Conservation (phyloP, 306 rosid species). For the Casuarina equisetifolia region DNA sequence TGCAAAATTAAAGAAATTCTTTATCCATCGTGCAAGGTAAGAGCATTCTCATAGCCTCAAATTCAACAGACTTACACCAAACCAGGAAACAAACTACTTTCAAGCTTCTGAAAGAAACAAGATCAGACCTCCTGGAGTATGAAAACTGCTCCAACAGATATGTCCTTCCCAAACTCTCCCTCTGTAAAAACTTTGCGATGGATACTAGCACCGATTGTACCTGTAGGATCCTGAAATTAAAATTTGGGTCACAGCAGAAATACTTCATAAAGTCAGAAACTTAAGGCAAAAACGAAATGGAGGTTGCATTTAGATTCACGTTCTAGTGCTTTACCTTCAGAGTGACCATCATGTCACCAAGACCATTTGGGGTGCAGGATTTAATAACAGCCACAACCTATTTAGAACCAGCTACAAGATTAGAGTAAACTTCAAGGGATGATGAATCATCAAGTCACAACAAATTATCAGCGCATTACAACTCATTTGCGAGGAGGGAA, state of each 20-base stretch:
- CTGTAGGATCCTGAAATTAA: conserved; percentile 76
- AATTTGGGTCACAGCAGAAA: conserved; percentile 1
- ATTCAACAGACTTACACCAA: background rate
- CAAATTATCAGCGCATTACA: background rate
- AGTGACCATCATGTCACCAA: conserved; percentile 67
- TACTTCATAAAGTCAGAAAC: background rate
- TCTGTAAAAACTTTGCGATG: conserved; percentile 58
- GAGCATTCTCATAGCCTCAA: background rate
- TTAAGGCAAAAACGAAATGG: background rate
- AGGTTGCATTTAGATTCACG: background rate
- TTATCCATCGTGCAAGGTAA: conserved; percentile 11
- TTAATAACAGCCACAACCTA: conserved; percentile 64
- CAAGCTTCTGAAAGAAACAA: background rate
- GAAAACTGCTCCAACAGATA: conserved; percentile 67
- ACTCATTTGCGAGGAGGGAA: background rate
- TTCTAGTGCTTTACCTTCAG: conserved; percentile 53
- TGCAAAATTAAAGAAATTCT: background rate
- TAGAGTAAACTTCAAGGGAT: background rate
- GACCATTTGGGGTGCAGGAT: conserved; percentile 69
- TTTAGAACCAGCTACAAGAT: conserved; percentile 13
- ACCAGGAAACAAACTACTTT: background rate
- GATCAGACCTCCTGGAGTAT: conserved; percentile 60
- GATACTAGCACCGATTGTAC: conserved; percentile 54
- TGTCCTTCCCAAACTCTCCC: conserved; percentile 45
- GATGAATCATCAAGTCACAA: background rate